These are phyloP conservation scores for Capillidium heterosporum DNA, from an alignment of 371 early-diverging fungal species.

Conservation along the genomic window DNA sequence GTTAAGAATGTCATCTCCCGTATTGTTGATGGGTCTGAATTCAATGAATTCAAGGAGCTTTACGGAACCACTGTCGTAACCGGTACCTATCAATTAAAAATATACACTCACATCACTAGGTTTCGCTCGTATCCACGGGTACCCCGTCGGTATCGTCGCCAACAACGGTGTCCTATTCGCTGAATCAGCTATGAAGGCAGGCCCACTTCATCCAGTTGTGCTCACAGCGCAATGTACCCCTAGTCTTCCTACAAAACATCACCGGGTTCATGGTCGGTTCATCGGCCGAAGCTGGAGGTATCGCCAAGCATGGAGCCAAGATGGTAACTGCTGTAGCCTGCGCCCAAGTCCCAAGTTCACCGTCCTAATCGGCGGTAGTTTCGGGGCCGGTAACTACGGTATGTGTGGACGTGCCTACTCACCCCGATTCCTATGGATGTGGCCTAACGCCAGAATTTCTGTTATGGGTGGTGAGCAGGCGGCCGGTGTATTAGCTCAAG, in stretches of 20 bases:
- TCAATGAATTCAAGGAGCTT: conserved; percentile 89
- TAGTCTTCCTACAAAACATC: conserved; percentile 93
- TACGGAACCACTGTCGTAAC: conserved; percentile 89
- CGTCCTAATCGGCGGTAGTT: conserved; percentile 80
- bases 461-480: conserved; percentile 99
- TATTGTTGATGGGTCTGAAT: conserved; percentile 84
- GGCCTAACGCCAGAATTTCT: conserved; percentile 88
- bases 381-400: conserved; percentile 93
- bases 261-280: conserved; percentile 97
- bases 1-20: conserved; percentile 88
- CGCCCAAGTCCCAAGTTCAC: conserved; percentile 90
- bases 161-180: conserved; percentile 96
- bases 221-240: conserved; percentile 78
- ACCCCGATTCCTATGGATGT: conserved; percentile 93
- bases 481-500: conserved; percentile 82
- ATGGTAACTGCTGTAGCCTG: conserved; percentile 93
- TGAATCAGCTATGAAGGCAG: conserved; percentile 89
- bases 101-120: conserved; percentile 20
- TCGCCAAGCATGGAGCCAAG: conserved; percentile 96
- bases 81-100: conserved; percentile 18
- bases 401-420: conserved; percentile 94
- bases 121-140: conserved; percentile 84
- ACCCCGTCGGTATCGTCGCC: conserved; percentile 92
- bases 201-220: conserved; percentile 96
- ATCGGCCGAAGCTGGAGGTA: conserved; percentile 90